A percentile compares a stretch with the other conserved stretches of the same genome.
Conservation (phyloP, 345 rosid species). For the Dimocarpus longan region DNA sequence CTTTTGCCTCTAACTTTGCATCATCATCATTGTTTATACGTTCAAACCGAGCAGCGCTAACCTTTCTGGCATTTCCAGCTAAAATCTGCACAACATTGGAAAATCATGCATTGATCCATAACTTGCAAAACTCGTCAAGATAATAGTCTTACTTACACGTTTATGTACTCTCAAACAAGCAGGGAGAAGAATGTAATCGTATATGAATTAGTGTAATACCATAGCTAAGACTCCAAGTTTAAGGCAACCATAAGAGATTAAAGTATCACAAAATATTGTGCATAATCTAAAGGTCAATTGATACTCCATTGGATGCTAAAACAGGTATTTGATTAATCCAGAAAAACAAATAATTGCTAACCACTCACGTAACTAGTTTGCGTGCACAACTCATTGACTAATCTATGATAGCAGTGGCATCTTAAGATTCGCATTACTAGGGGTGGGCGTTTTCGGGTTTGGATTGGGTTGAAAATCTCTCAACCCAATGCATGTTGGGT, state of each 20-base stretch:
- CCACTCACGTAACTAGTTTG: too few relatives aligned
- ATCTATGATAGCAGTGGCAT: neutral
- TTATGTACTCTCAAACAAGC: neutral
- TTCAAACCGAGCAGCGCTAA: constrained; percentile 87
- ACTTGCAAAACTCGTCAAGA: constrained; percentile 14
- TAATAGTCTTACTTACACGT: neutral
- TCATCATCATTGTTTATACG: constrained; percentile 60
- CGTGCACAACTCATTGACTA: neutral
- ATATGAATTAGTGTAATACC: neutral
- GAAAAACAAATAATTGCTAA: too few relatives aligned
- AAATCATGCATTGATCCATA: constrained; percentile 11
- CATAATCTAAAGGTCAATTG: neutral
- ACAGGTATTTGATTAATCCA: too few relatives aligned
- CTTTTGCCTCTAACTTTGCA: constrained; percentile 52
- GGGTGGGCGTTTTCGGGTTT: too few relatives aligned
- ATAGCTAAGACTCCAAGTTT: neutral
- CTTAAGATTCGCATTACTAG: too few relatives aligned
- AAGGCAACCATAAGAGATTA: neutral
- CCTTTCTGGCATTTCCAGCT: constrained; percentile 97
- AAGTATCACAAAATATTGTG: neutral
- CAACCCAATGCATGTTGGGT: too few relatives aligned
- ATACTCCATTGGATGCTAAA: too few relatives aligned
- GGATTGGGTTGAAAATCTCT: too few relatives aligned
- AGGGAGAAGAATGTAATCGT: constrained; percentile 5
- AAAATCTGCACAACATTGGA: constrained; percentile 59